Base-by-base conservation (phyloP, 495 filamentous ascomycete species). In the Hyphodiscus hymeniophilus region DNA sequence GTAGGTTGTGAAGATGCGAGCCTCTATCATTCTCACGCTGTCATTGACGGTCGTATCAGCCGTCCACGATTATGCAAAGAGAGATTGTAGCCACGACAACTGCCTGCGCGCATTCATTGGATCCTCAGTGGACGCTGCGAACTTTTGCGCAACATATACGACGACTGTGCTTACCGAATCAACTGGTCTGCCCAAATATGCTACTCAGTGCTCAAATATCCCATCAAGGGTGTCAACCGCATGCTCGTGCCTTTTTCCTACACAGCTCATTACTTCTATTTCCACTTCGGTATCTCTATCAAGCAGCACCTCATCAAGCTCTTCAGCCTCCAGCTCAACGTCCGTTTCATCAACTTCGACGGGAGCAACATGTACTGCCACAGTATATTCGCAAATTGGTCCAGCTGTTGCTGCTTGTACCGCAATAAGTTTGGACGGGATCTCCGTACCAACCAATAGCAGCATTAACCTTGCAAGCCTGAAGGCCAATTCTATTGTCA, bases 401-500 rank as follows among this genome's bases (percentile, higher is more conserved):
- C 59, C 66, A 3, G 68, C 69, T 23, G 66, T 72, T 7, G 48
- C 58, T 6, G 62, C 66, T 44, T 67, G 71, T 61, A 62, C 63
- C 43, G 56, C 61, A 48, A 66, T 71, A 40, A 52, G 63, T 5
- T 55, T 71, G 11, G 61, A 63, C 23, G 53, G 64, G 49, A 54
- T 72, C 35, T 56, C 48, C 40, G 67, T 57, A 2, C 69, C 68
- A 16, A 57, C 59, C 1, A 60, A 54, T 20, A 63, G 53, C 48
- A 66, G 60, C 12, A 63, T 72, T 24, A 57, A 64, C 42, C 59
- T 69, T 15, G 53, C 62, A 8, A 57, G 56, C 15, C 60, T 71
- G 31, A 57, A 67, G 52, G 58, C 62, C 6, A 65, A 66, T 17
- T 59, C 68, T 1, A 54, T 59, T 7, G 66, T 73, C 31, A 70